Percentiles rank a stretch among this genome's conserved stretches.
These are phyloP conservation scores for Aspergillus ostianus DNA, from an alignment of 495 filamentous ascomycete genomes.

Conservation along the genomic window DNA sequence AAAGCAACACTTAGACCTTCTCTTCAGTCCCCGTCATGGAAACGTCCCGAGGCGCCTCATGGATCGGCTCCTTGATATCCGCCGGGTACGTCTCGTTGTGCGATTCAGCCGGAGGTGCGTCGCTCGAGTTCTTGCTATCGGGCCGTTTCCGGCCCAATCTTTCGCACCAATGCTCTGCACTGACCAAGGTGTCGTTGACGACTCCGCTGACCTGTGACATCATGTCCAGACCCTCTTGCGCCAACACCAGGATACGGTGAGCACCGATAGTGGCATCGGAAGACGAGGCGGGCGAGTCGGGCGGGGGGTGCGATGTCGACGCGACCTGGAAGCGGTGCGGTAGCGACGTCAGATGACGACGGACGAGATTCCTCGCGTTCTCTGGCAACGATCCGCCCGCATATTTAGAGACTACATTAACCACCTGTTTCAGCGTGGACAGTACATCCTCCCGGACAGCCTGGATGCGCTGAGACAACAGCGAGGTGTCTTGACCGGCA, in stretches of 20 bases:
- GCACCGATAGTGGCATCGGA: slow-evolving; percentile 53
- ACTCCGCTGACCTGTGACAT: slow-evolving; percentile 79
- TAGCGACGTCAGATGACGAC: slow-evolving; percentile 72
- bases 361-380: slow-evolving; percentile 75
- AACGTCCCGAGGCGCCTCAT: slow-evolving; percentile 31
- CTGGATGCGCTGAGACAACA: slow-evolving; percentile 61
- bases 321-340: slow-evolving; percentile 70
- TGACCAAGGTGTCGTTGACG: slow-evolving; percentile 77
- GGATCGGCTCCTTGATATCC: slow-evolving; percentile 39
- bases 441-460: slow-evolving; percentile 70
- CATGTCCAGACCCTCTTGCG: slow-evolving; percentile 85
- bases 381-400: slow-evolving; percentile 82
- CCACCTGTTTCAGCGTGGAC: slow-evolving; percentile 70
- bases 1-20: slow-evolving; percentile 26
- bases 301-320: slow-evolving; percentile 42
- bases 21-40: slow-evolving; percentile 42
- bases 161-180: slow-evolving; percentile 85
- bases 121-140: slow-evolving; percentile 23
- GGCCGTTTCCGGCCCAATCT: slow-evolving; percentile 59
- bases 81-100: slow-evolving; percentile 20
- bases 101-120: slow-evolving; percentile 25
- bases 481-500: slow-evolving; percentile 25
- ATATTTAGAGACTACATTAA: slow-evolving; percentile 77
- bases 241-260: slow-evolving; percentile 72
- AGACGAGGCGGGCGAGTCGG: slow-evolving; percentile 31